A percentile compares a stretch with the other conserved stretches of the same genome.
Evolutionary conservation across 495 filamentous ascomycete species (phyloP).

Genomic region (Podospora comata): DNA sequence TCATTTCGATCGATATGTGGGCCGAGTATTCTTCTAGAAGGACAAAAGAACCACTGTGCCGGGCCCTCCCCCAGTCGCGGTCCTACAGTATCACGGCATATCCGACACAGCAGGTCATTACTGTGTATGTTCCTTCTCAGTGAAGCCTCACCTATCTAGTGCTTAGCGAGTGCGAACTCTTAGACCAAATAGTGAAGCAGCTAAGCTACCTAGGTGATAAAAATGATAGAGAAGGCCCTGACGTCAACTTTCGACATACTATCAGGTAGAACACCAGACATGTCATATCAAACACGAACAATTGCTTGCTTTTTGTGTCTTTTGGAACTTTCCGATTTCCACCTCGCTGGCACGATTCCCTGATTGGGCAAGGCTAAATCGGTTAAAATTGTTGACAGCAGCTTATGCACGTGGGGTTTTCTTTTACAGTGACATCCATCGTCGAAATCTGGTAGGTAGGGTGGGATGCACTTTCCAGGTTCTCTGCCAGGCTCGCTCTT

Average conservation of each 20-base stretch:
- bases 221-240: not conserved
- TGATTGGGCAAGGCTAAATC: not conserved
- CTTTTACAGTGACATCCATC: not conserved
- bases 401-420: not conserved
- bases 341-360: not conserved
- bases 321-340: not conserved
- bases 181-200: too few relatives aligned
- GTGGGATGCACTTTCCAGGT: not conserved
- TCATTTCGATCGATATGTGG: slow-evolving; percentile 26
- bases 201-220: too few relatives aligned
- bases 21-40: slow-evolving; percentile 16
- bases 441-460: not conserved
- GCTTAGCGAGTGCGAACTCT: not conserved
- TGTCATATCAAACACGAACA: not conserved
- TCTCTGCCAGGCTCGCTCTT: not conserved
- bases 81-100: slow-evolving; percentile 9
- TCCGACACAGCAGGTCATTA: not conserved
- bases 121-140: too few relatives aligned
- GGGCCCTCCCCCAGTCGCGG: slow-evolving; percentile 1
- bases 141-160: too few relatives aligned
- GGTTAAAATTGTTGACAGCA: not conserved
- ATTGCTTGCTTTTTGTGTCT: not conserved
- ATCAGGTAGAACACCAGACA: not conserved
- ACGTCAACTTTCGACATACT: not conserved
- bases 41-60: slow-evolving; percentile 12